Evolutionary conservation across 345 rosid genomes (phyloP).

Genomic region (Moricandia arvensis): DNA sequence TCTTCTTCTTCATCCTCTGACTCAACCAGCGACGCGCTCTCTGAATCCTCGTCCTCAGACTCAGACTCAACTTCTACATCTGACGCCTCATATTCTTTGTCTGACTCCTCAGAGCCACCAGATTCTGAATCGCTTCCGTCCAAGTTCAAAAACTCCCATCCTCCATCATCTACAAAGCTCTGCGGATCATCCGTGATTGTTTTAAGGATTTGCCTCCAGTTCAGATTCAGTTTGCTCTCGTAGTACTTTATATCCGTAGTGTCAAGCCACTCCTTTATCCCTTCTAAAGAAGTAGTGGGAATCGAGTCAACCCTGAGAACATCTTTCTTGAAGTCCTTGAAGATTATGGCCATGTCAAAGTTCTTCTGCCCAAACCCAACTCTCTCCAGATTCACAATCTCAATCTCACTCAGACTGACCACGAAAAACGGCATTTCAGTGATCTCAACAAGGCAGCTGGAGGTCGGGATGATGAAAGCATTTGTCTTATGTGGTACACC

Average conservation of each 20-base stretch:
- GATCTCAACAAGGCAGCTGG: constrained; percentile 87
- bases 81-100: constrained; percentile 86
- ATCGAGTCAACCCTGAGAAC: constrained; percentile 89
- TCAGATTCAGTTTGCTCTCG: constrained; percentile 92
- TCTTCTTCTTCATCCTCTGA: constrained; percentile 89
- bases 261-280: constrained; percentile 96
- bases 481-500: constrained; percentile 88
- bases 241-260: constrained; percentile 87
- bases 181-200: constrained; percentile 87
- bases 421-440: constrained; percentile 81
- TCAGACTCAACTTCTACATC: constrained; percentile 78
- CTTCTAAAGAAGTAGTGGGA: constrained; percentile 76
- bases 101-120: constrained; percentile 74
- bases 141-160: constrained; percentile 91
- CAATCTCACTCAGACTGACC: constrained; percentile 82
- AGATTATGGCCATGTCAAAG: constrained; percentile 87
- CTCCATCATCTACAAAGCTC: constrained; percentile 82
- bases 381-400: constrained; percentile 95
- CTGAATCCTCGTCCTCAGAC: constrained; percentile 72
- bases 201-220: constrained; percentile 92
- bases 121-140: constrained; percentile 91
- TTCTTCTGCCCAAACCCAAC: constrained; percentile 96
- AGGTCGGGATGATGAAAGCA: constrained; percentile 85
- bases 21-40: constrained; percentile 75
- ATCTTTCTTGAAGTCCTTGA: constrained; percentile 92